Evolutionary conservation across 805 yeast genomes (phyloP).

Genomic region (Nakazawaea ishiwadae): DNA sequence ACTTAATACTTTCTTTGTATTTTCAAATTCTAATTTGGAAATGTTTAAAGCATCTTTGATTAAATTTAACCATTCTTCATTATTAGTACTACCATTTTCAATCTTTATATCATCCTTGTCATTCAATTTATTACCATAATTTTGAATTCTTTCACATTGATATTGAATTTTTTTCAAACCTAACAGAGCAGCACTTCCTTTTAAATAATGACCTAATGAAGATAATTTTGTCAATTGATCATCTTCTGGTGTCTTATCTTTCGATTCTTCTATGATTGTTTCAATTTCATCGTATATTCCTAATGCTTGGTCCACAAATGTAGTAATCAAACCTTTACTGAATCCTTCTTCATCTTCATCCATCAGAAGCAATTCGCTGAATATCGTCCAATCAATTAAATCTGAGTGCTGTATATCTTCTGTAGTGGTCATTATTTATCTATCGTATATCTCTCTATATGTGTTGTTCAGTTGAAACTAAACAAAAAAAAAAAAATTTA

Average conservation of each 20-base stretch:
- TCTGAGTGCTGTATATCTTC: constrained; percentile 45
- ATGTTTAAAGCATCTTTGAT: constrained; percentile 49
- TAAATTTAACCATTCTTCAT: constrained; percentile 31
- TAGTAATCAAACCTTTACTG: constrained; percentile 68
- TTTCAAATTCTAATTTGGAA: constrained; percentile 46
- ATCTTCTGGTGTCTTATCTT: constrained; percentile 26
- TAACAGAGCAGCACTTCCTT: constrained; percentile 93
- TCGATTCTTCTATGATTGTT: constrained; percentile 33
- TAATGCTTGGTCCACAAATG: constrained; percentile 85
- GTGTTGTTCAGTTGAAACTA: no score
- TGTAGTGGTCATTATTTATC: constrained; percentile 11
- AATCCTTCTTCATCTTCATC: constrained; percentile 96
- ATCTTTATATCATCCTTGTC: constrained; percentile 23
- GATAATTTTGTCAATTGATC: constrained; percentile 56
- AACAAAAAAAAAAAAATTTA: no score
- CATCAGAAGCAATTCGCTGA: constrained; percentile 86
- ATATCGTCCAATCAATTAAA: constrained; percentile 82
- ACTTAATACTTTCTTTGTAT: constrained; percentile 45
- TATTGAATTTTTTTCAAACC: constrained; percentile 79
- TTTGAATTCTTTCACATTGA: constrained; percentile 92
- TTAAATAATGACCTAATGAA: constrained; percentile 83
- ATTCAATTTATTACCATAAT: constrained; percentile 58
- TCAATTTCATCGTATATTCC: constrained; percentile 75
- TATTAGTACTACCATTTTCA: constrained; percentile 19
- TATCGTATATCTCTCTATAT: no score